Percentiles rank a stretch among this genome's conserved stretches.
Evolutionary conservation across 768 basidiomycete species (phyloP).

Genomic region (Naganishia randhawae): DNA sequence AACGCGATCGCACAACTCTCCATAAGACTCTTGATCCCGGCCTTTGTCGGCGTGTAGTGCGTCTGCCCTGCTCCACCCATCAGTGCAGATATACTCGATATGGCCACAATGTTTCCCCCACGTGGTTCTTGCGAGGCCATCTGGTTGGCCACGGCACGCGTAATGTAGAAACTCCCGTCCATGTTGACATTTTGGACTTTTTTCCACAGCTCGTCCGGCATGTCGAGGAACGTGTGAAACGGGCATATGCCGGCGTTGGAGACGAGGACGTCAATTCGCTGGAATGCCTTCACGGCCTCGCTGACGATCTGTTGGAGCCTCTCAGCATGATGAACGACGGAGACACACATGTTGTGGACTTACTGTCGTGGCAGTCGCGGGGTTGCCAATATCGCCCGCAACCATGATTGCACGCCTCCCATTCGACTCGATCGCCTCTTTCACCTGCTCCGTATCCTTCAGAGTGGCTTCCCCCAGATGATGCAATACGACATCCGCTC

Average conservation of each 20-base stretch:
- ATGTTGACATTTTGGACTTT: slow-evolving; percentile 68
- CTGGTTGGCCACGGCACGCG: slow-evolving; percentile 64
- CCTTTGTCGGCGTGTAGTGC: slow-evolving; percentile 79
- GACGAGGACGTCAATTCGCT: slow-evolving; percentile 62
- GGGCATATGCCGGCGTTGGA: slow-evolving; percentile 69
- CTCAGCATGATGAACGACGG: too few relatives aligned
- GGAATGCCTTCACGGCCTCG: slow-evolving; percentile 60
- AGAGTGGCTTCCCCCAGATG: slow-evolving; percentile 63
- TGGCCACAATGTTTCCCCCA: slow-evolving; percentile 70
- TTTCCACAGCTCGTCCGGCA: slow-evolving; percentile 65
- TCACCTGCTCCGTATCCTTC: slow-evolving; percentile 52
- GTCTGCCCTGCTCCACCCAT: slow-evolving; percentile 72
- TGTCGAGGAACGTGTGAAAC: slow-evolving; percentile 68
- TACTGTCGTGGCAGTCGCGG: slow-evolving; percentile 60
- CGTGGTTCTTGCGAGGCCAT: slow-evolving; percentile 62
- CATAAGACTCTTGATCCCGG: slow-evolving; percentile 72
- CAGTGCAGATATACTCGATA: slow-evolving; percentile 73
- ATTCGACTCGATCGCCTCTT: slow-evolving; percentile 54
- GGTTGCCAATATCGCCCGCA: slow-evolving; percentile 64
- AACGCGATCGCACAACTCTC: slow-evolving; percentile 73
- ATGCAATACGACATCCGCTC: slow-evolving; percentile 66
- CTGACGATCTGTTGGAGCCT: slow-evolving; percentile 63
- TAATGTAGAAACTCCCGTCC: slow-evolving; percentile 66
- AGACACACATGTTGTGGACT: too few relatives aligned
- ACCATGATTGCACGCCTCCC: slow-evolving; percentile 56